Evolutionary conservation across 371 early-diverging fungal genomes (phyloP).

Genomic region (Phascolomyces articulosus): DNA sequence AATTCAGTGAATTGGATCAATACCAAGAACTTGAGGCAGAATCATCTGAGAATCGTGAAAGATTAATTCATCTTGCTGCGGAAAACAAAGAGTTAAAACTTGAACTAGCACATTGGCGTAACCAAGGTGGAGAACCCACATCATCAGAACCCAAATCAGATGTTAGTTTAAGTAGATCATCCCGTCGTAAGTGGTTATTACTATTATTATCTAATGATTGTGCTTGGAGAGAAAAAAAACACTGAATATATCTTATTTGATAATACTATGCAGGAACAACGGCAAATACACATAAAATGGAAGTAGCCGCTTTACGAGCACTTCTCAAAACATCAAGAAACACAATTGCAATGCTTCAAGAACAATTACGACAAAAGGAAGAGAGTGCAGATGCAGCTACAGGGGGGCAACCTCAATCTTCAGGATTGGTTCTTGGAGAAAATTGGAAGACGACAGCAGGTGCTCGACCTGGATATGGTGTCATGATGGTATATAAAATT

Average conservation of each 20-base stretch:
- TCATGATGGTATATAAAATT: neutral
- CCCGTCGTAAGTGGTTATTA: neutral
- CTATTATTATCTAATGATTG: neutral
- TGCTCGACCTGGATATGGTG: neutral
- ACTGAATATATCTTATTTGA: neutral
- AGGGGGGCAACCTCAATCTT: conserved; percentile 1
- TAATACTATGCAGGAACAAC: neutral
- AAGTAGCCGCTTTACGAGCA: conserved; percentile 41
- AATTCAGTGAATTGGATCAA: conserved; percentile 80
- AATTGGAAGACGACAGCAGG: conserved; percentile 32
- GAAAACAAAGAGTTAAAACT: conserved; percentile 47
- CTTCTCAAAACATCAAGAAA: conserved; percentile 39
- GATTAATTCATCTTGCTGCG: conserved; percentile 29
- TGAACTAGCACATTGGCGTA: conserved; percentile 21
- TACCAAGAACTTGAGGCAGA: conserved; percentile 53
- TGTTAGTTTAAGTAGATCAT: conserved; percentile 2
- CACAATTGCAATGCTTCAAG: conserved; percentile 44
- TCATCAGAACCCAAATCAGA: neutral
- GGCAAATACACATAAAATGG: conserved; percentile 25
- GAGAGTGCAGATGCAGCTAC: conserved; percentile 5
- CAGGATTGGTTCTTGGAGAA: conserved; percentile 34
- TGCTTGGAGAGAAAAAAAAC: too few relatives aligned
- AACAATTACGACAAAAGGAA: conserved; percentile 29
- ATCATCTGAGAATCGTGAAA: conserved; percentile 43
- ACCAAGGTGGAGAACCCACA: conserved; percentile 1